phyloP scores from a whole-genome alignment of 148 eudicot genomes.

The Simmondsia chinensis region DNA sequence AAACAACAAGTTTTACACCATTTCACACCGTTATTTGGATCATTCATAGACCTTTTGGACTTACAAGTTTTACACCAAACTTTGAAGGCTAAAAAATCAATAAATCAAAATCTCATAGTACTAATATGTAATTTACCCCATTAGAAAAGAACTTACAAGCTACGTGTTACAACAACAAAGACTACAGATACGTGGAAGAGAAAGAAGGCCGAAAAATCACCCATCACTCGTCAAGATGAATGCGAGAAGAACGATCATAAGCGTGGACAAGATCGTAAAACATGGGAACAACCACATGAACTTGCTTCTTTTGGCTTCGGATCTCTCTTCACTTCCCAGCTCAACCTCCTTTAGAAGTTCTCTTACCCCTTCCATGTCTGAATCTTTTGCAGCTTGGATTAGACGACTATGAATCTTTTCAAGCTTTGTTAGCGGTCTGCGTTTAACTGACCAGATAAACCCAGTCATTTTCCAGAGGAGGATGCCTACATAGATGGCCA shows the following conservation, averaged over 20 bases:
- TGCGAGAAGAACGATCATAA: conserved; percentile 66
- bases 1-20: too few relatives aligned
- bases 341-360: conserved; percentile 69
- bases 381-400: conserved; percentile 85
- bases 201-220: conserved; percentile 16
- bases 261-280: conserved; percentile 49
- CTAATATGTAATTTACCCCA: too few relatives aligned
- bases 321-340: conserved; percentile 24
- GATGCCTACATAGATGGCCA: conserved; percentile 89
- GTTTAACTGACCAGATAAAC: conserved; percentile 56
- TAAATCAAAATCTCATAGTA: too few relatives aligned
- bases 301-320: conserved; percentile 19
- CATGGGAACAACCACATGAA: conserved; percentile 65
- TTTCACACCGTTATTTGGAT: too few relatives aligned
- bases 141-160: too few relatives aligned
- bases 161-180: too few relatives aligned
- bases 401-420: conserved; percentile 62
- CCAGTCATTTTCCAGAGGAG: conserved; percentile 90
- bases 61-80: too few relatives aligned
- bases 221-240: conserved; percentile 66
- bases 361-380: conserved; percentile 66
- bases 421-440: conserved; percentile 42
- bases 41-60: too few relatives aligned
- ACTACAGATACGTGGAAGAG: too few relatives aligned
- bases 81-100: too few relatives aligned